Percentiles rank a stretch among this genome's conserved stretches.
Evolutionary conservation across 2,329 filamentous ascomycete species (phyloP).

Genomic region (Fusarium marasasianum): DNA sequence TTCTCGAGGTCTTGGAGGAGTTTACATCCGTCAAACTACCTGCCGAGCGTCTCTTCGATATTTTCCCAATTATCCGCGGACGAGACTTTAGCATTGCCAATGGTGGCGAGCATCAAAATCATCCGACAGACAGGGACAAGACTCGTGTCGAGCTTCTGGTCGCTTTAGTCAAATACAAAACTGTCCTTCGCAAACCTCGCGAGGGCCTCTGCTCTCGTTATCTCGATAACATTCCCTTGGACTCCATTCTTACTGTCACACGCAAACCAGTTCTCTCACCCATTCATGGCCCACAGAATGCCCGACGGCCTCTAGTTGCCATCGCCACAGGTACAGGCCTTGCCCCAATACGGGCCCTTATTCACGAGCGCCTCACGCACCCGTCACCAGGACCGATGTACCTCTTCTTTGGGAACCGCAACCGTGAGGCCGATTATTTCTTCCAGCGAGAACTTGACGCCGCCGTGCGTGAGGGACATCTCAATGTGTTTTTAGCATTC

Average conservation of each 20-base stretch:
- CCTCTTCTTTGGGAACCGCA: slow-evolving; percentile 88
- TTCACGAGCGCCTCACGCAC: slow-evolving; percentile 72
- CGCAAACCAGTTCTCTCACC: slow-evolving; percentile 59
- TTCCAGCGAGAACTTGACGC: slow-evolving; percentile 79
- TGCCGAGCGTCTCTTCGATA: slow-evolving; percentile 73
- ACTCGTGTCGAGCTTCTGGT: slow-evolving; percentile 77
- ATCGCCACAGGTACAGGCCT: slow-evolving; percentile 88
- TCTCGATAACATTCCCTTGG: slow-evolving; percentile 69
- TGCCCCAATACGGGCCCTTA: slow-evolving; percentile 82
- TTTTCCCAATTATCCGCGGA: slow-evolving; percentile 86
- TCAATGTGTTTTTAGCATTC: slow-evolving; percentile 57
- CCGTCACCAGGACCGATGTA: slow-evolving; percentile 54
- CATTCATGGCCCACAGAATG: slow-evolving; percentile 51
- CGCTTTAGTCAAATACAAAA: slow-evolving; percentile 91
- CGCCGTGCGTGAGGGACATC: slow-evolving; percentile 23
- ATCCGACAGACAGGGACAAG: slow-evolving; percentile 34
- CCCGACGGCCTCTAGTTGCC: slow-evolving; percentile 71
- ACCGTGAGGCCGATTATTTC: slow-evolving; percentile 78
- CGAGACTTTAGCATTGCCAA: slow-evolving; percentile 94
- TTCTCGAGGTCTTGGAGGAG: slow-evolving; percentile 91
- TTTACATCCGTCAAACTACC: slow-evolving; percentile 87
- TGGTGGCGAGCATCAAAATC: slow-evolving; percentile 60
- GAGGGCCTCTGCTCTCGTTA: slow-evolving; percentile 93
- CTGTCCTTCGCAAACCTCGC: slow-evolving; percentile 83
- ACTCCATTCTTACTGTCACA: slow-evolving; percentile 69